These are phyloP conservation scores for Magnolia officinalis DNA, from an alignment of 164 flowering plant genomes.

Conservation along the genomic window DNA sequence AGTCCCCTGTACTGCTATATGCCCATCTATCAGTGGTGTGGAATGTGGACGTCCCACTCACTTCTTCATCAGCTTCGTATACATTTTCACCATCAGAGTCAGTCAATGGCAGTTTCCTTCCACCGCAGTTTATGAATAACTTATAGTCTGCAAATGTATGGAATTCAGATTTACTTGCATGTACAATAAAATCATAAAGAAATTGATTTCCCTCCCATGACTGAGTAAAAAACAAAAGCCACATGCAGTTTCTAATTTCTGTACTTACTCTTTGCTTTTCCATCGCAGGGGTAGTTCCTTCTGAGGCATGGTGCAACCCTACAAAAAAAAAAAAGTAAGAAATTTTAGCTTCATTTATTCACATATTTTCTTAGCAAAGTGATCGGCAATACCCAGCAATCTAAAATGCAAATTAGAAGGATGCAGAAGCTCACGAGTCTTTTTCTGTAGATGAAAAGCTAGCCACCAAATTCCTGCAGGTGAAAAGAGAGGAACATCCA, in stretches of 20 bases:
- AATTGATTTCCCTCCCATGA: background rate
- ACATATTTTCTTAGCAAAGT: no score
- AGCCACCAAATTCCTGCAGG: slow-evolving; percentile 52
- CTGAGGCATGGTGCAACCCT: slow-evolving; percentile 57
- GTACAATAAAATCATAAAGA: background rate
- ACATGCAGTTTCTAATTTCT: background rate
- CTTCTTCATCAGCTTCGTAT: slow-evolving; percentile 9
- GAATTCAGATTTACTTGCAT: background rate
- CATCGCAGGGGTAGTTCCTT: slow-evolving; percentile 57
- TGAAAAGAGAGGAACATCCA: background rate
- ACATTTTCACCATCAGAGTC: background rate
- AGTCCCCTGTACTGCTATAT: slow-evolving; percentile 19
- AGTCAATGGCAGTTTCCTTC: no score
- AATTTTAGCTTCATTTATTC: no score
- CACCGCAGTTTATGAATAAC: slow-evolving; percentile 18
- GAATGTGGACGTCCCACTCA: slow-evolving; percentile 6
- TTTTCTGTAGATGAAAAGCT: slow-evolving; percentile 29
- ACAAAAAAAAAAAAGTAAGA: slow-evolving; percentile 1
- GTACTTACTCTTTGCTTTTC: slow-evolving; percentile 42
- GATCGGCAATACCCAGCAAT: no score
- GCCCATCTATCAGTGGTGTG: slow-evolving; percentile 12
- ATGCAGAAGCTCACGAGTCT: slow-evolving; percentile 40
- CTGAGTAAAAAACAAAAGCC: background rate
- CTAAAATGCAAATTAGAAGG: background rate
- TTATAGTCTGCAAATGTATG: slow-evolving; percentile 11